Percentiles rank a stretch among this genome's conserved stretches.
phyloP scores from a whole-genome alignment of 768 basidiomycete species.

The Sistotremastrum suecicum region DNA sequence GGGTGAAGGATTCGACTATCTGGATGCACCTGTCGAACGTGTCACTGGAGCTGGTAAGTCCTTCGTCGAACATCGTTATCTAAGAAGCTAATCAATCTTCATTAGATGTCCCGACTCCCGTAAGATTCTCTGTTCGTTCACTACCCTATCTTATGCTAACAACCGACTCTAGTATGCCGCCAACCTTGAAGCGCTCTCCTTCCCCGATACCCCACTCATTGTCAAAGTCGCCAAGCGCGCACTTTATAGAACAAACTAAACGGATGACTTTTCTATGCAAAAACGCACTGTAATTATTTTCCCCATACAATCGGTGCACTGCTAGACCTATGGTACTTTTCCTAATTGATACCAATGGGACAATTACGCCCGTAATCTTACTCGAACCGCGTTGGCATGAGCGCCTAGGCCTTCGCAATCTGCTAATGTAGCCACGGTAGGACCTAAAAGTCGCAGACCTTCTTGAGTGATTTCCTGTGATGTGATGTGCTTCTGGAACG shows the following conservation, averaged over 20 bases:
- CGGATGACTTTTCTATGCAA: not conserved
- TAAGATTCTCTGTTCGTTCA: conserved; percentile 24
- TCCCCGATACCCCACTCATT: conserved; percentile 87
- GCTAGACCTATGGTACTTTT: not conserved
- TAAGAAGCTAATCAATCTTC: not conserved
- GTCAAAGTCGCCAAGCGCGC: conserved; percentile 92
- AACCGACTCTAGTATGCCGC: conserved; percentile 57
- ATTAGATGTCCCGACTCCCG: conserved; percentile 81
- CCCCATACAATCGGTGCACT: not conserved
- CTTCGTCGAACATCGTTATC: not conserved
- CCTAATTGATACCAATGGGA: not conserved
- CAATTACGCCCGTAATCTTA: conserved; percentile 35
- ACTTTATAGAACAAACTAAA: conserved; percentile 76
- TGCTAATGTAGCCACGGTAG: conserved; percentile 76
- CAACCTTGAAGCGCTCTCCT: conserved; percentile 77
- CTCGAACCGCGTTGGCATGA: conserved; percentile 91
- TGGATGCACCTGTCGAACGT: conserved; percentile 96
- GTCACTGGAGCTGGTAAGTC: conserved; percentile 70
- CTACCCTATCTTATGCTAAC: conserved; percentile 4
- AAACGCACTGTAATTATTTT: not conserved
- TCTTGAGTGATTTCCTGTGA: conserved; percentile 79
- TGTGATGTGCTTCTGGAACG: conserved; percentile 98
- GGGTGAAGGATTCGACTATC: conserved; percentile 95
- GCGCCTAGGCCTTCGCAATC: conserved; percentile 92
- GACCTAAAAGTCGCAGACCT: conserved; percentile 70